Conservation (phyloP, 805 yeast species). For the Hanseniaspora vineae region DNA sequence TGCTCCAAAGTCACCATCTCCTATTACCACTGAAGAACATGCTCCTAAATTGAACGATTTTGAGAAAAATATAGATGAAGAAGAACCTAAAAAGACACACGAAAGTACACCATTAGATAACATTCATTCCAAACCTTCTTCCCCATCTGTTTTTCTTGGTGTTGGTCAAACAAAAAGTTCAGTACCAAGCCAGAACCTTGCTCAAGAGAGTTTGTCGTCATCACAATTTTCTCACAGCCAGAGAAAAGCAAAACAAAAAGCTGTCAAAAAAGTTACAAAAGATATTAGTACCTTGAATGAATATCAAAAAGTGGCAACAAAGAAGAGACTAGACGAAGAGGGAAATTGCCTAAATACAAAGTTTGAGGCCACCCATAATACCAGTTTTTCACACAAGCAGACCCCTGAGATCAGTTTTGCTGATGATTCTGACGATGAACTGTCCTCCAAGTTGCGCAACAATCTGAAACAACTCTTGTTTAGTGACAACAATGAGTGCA, state of each 20-base stretch:
- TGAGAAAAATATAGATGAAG: no score
- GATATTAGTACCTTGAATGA: constrained; percentile 57
- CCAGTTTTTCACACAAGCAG: no score
- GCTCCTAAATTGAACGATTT: no score
- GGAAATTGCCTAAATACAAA: background rate
- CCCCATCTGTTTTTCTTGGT: constrained; percentile 3
- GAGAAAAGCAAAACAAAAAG: constrained; percentile 54
- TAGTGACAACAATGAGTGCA: background rate
- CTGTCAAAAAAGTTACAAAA: constrained; percentile 50
- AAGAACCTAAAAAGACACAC: no score
- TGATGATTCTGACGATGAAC: background rate
- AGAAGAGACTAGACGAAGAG: constrained; percentile 3
- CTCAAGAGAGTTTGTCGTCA: constrained; percentile 4
- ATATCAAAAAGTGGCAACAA: constrained; percentile 42
- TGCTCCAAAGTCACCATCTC: no score
- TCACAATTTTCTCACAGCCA: constrained; percentile 15
- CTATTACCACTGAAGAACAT: no score
- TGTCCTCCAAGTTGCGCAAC: background rate
- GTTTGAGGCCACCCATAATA: background rate
- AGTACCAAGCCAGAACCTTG: no score
- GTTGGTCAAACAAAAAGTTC: no score
- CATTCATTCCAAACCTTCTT: background rate
- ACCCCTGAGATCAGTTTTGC: no score
- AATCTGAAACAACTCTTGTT: background rate
- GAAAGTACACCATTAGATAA: background rate